Base-by-base conservation (phyloP, 495 filamentous ascomycete genomes). In the Hypoxylon rickii region DNA sequence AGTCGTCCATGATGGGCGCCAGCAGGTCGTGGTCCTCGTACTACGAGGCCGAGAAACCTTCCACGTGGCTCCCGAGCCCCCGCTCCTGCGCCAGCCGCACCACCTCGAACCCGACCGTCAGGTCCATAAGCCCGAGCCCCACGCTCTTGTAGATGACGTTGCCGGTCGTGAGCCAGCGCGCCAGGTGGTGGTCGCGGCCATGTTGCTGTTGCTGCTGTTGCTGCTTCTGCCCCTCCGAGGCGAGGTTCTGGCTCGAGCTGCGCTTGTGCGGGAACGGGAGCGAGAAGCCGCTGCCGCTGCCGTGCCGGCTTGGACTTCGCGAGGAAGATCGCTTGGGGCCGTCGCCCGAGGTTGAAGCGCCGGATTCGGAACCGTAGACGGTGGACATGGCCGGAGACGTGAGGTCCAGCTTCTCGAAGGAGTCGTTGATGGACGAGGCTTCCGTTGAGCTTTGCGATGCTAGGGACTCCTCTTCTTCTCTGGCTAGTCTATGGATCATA, bases 61-160 rank as follows among this genome's bases (percentile, higher is more conserved):
- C 78, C 59, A 96, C 73, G 20, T 75, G 82, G 17, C 78, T 88
- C n/a, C 91, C 92, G 15, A 96, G 55, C 3, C 83, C 82, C 72
- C 82, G 86, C 61, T 85, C 81, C 64, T 81, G 78, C 22, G 92
- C 93, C 67, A 94, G 65, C 61, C 75, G 75, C 16, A 96, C 79
- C 53, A 98, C 50, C 66, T 93, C 86, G 45, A 79, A 80, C 10
- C 90, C 92, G 21, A 90, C 82, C 11, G 82, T 79, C 22, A 94
- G 69, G 68, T 94, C 89, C 89, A 94, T 92, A 58, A 92, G 60
- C 0, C 88, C 89, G 37, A 92, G 58, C 1, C 89, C 89, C 7
- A 94, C 89, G 61, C 83, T 86, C 76, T 93, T 93, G 65, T 89
- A 94, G 17, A 94, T 84, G 26, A 96, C 89, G 72, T 95, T 96